Evolutionary conservation across 2,329 filamentous ascomycete genomes (phyloP).

Genomic region (Microdochium nivale): DNA sequence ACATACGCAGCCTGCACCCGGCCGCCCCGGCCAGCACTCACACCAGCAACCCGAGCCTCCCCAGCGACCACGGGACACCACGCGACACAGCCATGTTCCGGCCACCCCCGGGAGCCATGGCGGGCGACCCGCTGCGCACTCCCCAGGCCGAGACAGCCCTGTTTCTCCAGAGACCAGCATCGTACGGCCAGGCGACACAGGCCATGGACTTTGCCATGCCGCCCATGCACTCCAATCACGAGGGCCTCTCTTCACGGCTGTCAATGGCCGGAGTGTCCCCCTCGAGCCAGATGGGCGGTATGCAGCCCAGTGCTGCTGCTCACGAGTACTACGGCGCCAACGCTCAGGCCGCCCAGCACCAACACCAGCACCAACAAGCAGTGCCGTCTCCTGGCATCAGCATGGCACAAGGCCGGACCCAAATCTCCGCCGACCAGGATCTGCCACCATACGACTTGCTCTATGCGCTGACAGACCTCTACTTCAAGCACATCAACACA

Average conservation of each 20-base stretch:
- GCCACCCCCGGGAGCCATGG: conserved; percentile 34
- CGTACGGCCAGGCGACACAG: conserved; percentile 36
- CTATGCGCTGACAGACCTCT: conserved; percentile 65
- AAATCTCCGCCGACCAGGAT: conserved; percentile 50
- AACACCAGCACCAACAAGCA: conserved; percentile 10
- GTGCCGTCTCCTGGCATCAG: conserved; percentile 51
- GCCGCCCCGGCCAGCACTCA: conserved; percentile 31
- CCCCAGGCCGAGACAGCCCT: conserved; percentile 50
- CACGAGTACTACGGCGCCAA: conserved; percentile 40
- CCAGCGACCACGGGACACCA: conserved; percentile 49
- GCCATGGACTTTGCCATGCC: conserved; percentile 41
- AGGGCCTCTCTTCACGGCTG: conserved; percentile 38
- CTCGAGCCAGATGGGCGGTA: conserved; percentile 20
- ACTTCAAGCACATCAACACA: conserved; percentile 72
- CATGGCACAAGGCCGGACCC: conserved; percentile 38
- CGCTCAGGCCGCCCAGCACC: conserved; percentile 1
- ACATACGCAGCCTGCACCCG: conserved; percentile 21
- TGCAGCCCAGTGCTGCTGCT: conserved; percentile 31
- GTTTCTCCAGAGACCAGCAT: conserved; percentile 52
- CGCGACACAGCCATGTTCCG: conserved; percentile 27
- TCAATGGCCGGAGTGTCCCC: conserved; percentile 30
- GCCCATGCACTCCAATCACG: conserved; percentile 31
- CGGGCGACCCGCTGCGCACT: conserved; percentile 37
- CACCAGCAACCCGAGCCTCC: conserved; percentile 40
- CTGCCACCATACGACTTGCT: conserved; percentile 68